Base-by-base conservation (phyloP, 768 basidiomycete genomes). In the Naganishia vaughanmartiniae region DNA sequence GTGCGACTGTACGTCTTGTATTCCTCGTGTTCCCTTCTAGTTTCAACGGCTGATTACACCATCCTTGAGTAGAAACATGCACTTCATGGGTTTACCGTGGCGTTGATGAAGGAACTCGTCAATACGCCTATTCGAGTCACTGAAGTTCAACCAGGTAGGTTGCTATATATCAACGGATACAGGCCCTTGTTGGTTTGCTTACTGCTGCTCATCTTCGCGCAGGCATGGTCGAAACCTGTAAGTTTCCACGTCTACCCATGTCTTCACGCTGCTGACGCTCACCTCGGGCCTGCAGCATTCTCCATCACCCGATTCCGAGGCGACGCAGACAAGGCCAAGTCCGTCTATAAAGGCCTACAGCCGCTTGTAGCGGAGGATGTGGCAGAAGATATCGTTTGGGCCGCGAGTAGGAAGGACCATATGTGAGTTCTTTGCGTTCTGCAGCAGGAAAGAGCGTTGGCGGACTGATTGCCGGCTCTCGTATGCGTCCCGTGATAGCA, bases 311-410 rank as follows among this genome's bases (percentile, higher is more conserved):
- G 96, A 19, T 98, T 87, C 86, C 86, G 89, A 55, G 96, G 96
- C 1, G 91, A 98, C 81, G 85, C 87, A 72, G 74, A 80, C 2
- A 87, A 88, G 0, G 96, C 96, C 4, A 88, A 90, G 77, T 90
- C 90, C 75, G 94, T 97, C 1, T 99, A 99, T 80, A 85, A 90
- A 36, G 95, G 94, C 56, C 79, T 95, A 31, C 85, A 91, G 71
- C 93, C 93, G 72, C 55, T 65, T 21, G 54, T 60, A 7, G 72
- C 89, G 9, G 85, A 89, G 71, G 93, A 97, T 77, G 89, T 97
- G 55, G 96, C 96, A 0, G 96, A 99, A 80, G 93, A 98, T 82
- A 94, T 99, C 76, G 93, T 95, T 24, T 99, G 95, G 95, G 89
- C 89, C 17, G 95, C 96, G 24, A 85, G 72, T 34, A 70, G 72